Conservation (phyloP, 148 eudicot species). For the Arctostaphylos glauca region DNA sequence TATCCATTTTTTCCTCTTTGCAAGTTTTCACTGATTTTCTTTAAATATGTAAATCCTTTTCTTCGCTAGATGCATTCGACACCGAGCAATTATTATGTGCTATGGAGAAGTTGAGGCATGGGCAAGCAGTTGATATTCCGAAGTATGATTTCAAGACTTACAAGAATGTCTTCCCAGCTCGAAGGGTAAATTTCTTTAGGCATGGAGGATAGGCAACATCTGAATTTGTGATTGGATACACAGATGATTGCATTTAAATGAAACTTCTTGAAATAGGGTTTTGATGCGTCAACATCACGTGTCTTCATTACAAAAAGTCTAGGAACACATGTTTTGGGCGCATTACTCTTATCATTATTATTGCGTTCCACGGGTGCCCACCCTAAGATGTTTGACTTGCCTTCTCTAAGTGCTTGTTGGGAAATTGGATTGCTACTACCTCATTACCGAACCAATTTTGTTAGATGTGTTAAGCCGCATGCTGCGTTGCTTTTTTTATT, state of each 20-base stretch:
- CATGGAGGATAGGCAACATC: background rate
- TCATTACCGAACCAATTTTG: background rate
- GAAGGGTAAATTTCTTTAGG: slow-evolving; percentile 60
- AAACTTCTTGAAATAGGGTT: slow-evolving; percentile 5
- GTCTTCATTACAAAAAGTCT: background rate
- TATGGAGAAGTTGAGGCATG: slow-evolving; percentile 81
- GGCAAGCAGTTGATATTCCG: slow-evolving; percentile 86
- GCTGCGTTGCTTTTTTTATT: background rate
- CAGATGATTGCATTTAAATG: background rate
- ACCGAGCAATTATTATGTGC: slow-evolving; percentile 63
- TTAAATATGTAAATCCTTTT: slow-evolving; percentile 16
- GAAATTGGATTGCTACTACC: background rate
- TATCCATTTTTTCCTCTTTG: background rate
- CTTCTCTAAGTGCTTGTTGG: background rate
- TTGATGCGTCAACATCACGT: background rate
- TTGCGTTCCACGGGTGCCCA: background rate
- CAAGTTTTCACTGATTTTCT: slow-evolving; percentile 8
- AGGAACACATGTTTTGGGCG: no score
- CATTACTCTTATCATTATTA: no score
- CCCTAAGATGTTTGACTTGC: background rate
- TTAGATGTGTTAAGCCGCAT: background rate
- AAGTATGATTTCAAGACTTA: slow-evolving; percentile 92
- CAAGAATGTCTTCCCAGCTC: slow-evolving; percentile 66
- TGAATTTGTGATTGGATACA: background rate
- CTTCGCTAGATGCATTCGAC: slow-evolving; percentile 86